These are phyloP conservation scores for Pulicaria dysenterica DNA, from an alignment of 129 eudicot genomes.

Conservation along the genomic window DNA sequence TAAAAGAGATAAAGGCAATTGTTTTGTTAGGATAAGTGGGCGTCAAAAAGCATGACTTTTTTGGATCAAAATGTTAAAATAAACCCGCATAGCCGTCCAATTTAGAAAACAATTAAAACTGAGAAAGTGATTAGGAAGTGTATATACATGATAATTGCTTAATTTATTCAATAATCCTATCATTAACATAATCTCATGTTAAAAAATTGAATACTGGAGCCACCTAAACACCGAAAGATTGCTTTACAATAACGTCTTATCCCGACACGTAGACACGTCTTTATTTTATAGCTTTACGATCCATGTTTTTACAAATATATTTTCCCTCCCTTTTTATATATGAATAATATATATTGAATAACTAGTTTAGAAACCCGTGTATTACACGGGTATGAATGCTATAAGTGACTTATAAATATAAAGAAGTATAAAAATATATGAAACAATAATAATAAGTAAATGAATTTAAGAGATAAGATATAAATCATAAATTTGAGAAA, in stretches of 20 bases:
- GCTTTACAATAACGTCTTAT: conserved; percentile 15
- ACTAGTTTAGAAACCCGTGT: too few relatives aligned
- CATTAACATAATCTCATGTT: conserved; percentile 22
- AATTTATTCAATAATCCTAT: conserved; percentile 34
- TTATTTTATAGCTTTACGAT: conserved; percentile 15
- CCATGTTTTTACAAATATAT: neutral
- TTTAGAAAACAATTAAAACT: conserved; percentile 8
- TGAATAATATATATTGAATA: neutral
- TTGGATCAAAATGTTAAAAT: conserved; percentile 25
- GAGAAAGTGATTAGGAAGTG: conserved; percentile 18
- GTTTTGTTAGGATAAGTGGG: conserved; percentile 7
- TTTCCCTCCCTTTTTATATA: neutral
- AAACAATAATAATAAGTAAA: too few relatives aligned
- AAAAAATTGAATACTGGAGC: conserved; percentile 21
- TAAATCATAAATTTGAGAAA: too few relatives aligned
- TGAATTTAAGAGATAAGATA: too few relatives aligned
- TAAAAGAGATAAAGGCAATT: neutral
- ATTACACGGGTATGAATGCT: too few relatives aligned
- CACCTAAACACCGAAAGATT: conserved; percentile 35
- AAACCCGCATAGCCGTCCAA: conserved; percentile 26
- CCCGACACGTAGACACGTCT: conserved; percentile 31
- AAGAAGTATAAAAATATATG: too few relatives aligned
- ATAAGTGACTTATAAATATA: too few relatives aligned
- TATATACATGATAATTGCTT: neutral
- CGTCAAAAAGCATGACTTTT: conserved; percentile 31